Percentiles rank a stretch among this genome's conserved stretches.
phyloP scores from a whole-genome alignment of 495 filamentous ascomycete genomes.

The Trichocladium antarcticum region DNA sequence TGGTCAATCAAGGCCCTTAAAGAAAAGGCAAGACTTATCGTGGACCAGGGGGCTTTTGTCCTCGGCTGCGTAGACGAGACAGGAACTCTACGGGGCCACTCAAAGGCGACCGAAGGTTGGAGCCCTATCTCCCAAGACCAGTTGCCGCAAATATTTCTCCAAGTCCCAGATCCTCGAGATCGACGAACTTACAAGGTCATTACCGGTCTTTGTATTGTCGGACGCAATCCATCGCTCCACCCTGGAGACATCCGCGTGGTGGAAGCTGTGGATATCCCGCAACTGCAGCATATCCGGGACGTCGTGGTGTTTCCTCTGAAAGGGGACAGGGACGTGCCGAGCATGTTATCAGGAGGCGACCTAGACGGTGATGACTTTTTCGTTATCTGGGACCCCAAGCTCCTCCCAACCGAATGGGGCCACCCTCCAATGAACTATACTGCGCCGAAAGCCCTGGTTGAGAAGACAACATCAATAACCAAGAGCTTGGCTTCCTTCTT shows the following conservation, averaged over 20 bases:
- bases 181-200: conserved; percentile 51
- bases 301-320: conserved; percentile 78
- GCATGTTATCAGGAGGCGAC: conserved; percentile 95
- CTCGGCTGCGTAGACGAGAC: conserved; percentile 89
- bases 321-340: conserved; percentile 74
- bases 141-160: conserved; percentile 82
- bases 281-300: conserved; percentile 62
- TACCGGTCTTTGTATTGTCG: conserved; percentile 68
- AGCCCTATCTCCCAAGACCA: conserved; percentile 31
- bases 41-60: conserved; percentile 75
- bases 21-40: conserved; percentile 78
- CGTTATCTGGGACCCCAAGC: conserved; percentile 77
- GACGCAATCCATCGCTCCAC: conserved; percentile 89
- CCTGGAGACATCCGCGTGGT: conserved; percentile 88
- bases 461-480: conserved; percentile 49
- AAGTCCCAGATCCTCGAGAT: conserved; percentile 49
- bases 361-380: conserved; percentile 94
- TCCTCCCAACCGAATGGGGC: conserved; percentile 62
- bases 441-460: conserved; percentile 37
- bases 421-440: conserved; percentile 63
- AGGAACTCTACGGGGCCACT: conserved; percentile 57
- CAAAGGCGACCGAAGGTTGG: conserved; percentile 12
- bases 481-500: conserved; percentile 74
- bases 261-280: conserved; percentile 63
- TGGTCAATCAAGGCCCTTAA: conserved; percentile 81